phyloP scores from a whole-genome alignment of 208 protist genomes.

The Blechomonas ayalai region DNA sequence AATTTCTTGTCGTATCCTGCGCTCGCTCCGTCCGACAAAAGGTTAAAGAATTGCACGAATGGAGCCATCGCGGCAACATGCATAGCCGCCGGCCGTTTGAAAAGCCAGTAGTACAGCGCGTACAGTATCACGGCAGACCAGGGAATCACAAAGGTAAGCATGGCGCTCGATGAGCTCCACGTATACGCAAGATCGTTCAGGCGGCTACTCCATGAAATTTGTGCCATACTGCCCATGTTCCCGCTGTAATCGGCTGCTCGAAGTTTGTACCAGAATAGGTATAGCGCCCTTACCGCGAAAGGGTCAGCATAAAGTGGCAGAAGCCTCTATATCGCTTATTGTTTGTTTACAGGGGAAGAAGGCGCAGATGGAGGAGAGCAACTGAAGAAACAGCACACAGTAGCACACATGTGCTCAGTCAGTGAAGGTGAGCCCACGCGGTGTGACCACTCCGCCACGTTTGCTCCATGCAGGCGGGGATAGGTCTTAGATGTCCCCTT shows the following conservation, averaged over 20 bases:
- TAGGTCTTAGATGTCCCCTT: no score
- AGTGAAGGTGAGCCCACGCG: no score
- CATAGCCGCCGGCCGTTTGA: conserved; percentile 29
- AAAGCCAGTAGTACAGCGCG: conserved; percentile 34
- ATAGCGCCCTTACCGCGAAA: not conserved
- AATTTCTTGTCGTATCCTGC: conserved; percentile 62
- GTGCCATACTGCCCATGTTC: no score
- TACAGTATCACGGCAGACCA: conserved; percentile 32
- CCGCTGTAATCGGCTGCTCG: no score
- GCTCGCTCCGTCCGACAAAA: conserved; percentile 57
- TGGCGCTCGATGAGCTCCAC: conserved; percentile 9
- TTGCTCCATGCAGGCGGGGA: no score
- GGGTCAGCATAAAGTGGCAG: conserved; percentile 4
- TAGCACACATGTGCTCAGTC: no score
- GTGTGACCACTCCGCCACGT: no score
- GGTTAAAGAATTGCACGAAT: conserved; percentile 58
- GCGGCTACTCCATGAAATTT: conserved; percentile 4
- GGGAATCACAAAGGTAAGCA: conserved; percentile 15
- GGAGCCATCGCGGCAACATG: conserved; percentile 27
- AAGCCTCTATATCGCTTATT: no score
- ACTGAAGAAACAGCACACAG: no score
- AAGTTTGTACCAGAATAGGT: not conserved
- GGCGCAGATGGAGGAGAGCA: no score
- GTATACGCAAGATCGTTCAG: conserved; percentile 12
- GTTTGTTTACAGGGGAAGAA: no score